Evolutionary conservation across 208 protist genomes (phyloP), one percentile per base, ranked within the genome.

Genomic region (Wallacemonas sp.): DNA sequence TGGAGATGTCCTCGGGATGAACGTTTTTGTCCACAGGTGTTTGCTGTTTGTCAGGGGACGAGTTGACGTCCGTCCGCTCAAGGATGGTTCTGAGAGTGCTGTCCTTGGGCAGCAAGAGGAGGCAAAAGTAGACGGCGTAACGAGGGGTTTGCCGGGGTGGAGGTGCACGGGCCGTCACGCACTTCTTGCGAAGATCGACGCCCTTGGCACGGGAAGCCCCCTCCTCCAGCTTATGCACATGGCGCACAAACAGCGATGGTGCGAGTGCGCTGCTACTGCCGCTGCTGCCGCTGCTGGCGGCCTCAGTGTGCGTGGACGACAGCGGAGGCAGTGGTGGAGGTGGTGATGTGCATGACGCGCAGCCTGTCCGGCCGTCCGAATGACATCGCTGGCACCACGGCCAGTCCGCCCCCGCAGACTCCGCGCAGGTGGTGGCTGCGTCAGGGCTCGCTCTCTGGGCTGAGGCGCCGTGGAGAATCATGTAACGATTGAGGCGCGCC

Each of bases 401-500:
- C 36, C 36, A 41, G 36, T 41, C 14, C 44, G 44, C 20, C 12
- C 8, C 44, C 44, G 7, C 44, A 23, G 44, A 12, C 5, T 7
- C 7, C 18, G 22, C n/a, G 16, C 16, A 22, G 44, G 22, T 25
- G 16, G 44, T 57, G 25, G 14, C 4, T 25, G 52, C 52, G 31
- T 44, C 8, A 41, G 16, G 52, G 14, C n/a, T n/a, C n/a, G n/a
- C n/a, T n/a, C n/a, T n/a, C n/a, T n/a, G 10, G 5, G 25, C 20
- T 0, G 52, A 18, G 11, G 52, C 11, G 52, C 52, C 52, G 32
- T 59, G 52, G n/a, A 59, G 52, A 26, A 59, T 59, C 52, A 59
- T 59, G 52, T 59, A 59, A 8, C 3, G 18, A n/a, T 59, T 59
- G 16, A 59, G 52, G n/a, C 52, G 52, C 14, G 32, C 52, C n/a